phyloP scores from a whole-genome alignment of 345 rosid species.

The Salix suchowensis region DNA sequence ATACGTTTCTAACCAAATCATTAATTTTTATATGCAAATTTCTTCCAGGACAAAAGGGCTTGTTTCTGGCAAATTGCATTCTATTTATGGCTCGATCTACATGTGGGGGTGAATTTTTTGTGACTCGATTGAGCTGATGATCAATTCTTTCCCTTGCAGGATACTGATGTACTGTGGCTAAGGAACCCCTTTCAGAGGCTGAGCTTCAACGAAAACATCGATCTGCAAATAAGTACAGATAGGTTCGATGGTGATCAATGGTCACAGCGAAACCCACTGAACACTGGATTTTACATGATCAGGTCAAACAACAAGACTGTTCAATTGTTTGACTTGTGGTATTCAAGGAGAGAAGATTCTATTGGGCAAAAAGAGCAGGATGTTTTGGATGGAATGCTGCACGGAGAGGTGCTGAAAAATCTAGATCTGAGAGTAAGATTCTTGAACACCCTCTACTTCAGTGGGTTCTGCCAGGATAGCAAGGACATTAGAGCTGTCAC shows the following conservation, averaged over 20 bases:
- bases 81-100: not conserved
- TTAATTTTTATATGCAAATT: too few relatives aligned
- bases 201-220: slow-evolving; percentile 33
- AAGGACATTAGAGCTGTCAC: slow-evolving; percentile 39
- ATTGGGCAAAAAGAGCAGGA: slow-evolving; percentile 68
- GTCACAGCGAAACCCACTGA: slow-evolving; percentile 38
- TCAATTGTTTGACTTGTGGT: slow-evolving; percentile 56
- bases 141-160: slow-evolving; percentile 33
- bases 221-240: slow-evolving; percentile 72
- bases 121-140: not conserved
- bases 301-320: slow-evolving; percentile 65
- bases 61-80: not conserved
- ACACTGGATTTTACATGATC: slow-evolving; percentile 69
- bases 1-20: too few relatives aligned
- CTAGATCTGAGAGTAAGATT: slow-evolving; percentile 42
- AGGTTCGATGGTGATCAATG: slow-evolving; percentile 22
- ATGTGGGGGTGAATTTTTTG: not conserved
- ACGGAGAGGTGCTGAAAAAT: slow-evolving; percentile 25
- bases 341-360: slow-evolving; percentile 49
- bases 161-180: slow-evolving; percentile 72
- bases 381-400: slow-evolving; percentile 43
- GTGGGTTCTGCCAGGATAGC: slow-evolving; percentile 77
- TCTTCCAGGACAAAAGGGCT: too few relatives aligned
- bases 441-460: slow-evolving; percentile 53
- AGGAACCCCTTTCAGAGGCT: slow-evolving; percentile 50